A percentile compares a stretch with the other conserved stretches of the same genome.
These are phyloP conservation scores for Anthracocystis panici-leucophaei DNA, from an alignment of 1,284 basidiomycete genomes.

Conservation along the genomic window DNA sequence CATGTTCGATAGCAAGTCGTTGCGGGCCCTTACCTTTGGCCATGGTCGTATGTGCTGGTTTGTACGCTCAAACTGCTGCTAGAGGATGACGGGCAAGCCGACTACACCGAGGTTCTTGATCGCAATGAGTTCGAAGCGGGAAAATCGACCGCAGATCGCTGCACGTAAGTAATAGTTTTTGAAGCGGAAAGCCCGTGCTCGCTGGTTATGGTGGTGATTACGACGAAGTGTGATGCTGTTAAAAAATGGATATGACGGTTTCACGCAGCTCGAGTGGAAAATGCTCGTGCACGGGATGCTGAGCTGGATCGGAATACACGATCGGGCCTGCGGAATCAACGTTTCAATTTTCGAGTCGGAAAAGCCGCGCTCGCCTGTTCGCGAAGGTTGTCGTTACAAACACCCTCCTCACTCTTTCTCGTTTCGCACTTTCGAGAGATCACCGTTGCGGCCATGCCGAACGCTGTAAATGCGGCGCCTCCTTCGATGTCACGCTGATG, in stretches of 20 bases:
- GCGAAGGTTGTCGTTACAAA: too few relatives aligned
- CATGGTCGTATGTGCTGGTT: slow-evolving; percentile 13
- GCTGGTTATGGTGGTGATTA: neutral
- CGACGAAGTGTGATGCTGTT: neutral
- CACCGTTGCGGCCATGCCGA: too few relatives aligned
- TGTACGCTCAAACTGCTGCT: slow-evolving; percentile 1
- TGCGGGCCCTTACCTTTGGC: slow-evolving; percentile 29
- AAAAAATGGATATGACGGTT: neutral
- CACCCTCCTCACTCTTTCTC: too few relatives aligned
- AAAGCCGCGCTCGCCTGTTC: too few relatives aligned
- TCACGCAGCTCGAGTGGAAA: slow-evolving; percentile 7
- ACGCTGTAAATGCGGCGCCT: too few relatives aligned
- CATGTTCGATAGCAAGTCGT: neutral
- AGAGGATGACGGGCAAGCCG: neutral
- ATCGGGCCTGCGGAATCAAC: slow-evolving; percentile 10
- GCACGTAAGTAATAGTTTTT: too few relatives aligned
- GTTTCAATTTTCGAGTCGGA: neutral
- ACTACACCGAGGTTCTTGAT: neutral
- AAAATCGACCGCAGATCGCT: neutral
- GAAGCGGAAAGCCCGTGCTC: too few relatives aligned
- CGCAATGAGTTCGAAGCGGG: neutral
- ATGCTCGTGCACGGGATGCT: slow-evolving; percentile 6
- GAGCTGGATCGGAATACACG: slow-evolving; percentile 23
- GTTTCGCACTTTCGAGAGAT: too few relatives aligned
- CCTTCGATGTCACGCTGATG: too few relatives aligned